Conservation (phyloP, 2,329 filamentous ascomycete species). For the Diplodia mutila region DNA sequence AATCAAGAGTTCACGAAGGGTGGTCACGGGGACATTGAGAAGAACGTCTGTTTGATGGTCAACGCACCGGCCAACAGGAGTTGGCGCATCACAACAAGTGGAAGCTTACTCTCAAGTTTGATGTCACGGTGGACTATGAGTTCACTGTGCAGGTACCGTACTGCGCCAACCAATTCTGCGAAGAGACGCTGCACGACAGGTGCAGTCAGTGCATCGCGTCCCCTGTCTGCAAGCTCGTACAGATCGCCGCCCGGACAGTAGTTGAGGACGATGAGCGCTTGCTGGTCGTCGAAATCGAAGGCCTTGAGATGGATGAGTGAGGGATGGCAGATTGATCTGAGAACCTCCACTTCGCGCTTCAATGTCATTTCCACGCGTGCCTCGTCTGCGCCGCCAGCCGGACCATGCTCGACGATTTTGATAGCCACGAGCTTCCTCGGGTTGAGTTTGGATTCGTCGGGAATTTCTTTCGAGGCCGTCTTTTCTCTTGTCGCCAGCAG, state of each 20-base stretch:
- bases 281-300: conserved; percentile 80
- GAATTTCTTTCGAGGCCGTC: conserved; percentile 44
- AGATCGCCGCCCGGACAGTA: conserved; percentile 95
- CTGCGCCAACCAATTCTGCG: conserved; percentile 82
- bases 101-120: conserved; percentile 86
- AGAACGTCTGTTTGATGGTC: conserved; percentile 71
- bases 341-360: conserved; percentile 92
- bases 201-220: conserved; percentile 69
- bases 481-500: conserved; percentile 85
- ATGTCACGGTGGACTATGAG: conserved; percentile 96
- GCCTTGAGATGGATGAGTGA: conserved; percentile 90
- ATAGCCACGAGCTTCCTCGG: conserved; percentile 87
- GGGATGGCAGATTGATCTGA: conserved; percentile 85
- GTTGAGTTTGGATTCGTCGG: conserved; percentile 57
- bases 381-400: conserved; percentile 89
- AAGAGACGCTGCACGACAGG: conserved; percentile 81
- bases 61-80: conserved; percentile 32
- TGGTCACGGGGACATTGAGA: conserved; percentile 74
- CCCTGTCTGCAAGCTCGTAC: conserved; percentile 84
- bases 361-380: conserved; percentile 91
- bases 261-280: conserved; percentile 82
- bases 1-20: conserved; percentile 66
- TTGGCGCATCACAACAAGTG: conserved; percentile 30
- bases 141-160: conserved; percentile 80
- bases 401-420: conserved; percentile 94